Evolutionary conservation across 805 yeast species (phyloP), one percentile per base, ranked within the genome.

Genomic region (Metschnikowia arizonensis): DNA sequence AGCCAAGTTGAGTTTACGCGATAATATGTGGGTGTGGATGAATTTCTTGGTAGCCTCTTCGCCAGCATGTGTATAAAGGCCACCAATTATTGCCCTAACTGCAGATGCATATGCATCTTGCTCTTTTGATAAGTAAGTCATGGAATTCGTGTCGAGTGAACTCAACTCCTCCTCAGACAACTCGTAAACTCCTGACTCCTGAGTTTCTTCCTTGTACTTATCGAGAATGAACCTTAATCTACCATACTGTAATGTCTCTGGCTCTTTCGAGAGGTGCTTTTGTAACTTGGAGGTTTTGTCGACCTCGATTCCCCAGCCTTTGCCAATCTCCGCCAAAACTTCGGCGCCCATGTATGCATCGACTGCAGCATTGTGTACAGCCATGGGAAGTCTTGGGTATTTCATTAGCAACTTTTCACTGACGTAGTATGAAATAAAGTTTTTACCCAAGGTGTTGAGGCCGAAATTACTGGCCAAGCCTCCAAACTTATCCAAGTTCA

Each of bases 331-430:
- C 30, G 79, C 69, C 46, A 93, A 71, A 0, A 88, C 76, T 12
- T 73, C 76, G 29, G 79, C 77, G 3, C 91, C 86, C 59, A 85
- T 76, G 60, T 81, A 86, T 0, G 93, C 77, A 54, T 86, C 83
- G 7, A 85, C 82, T 0, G 95, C 87, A 5, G 82, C 80, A 55
- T 82, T 79, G 46, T 88, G 76, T 23, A 90, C 83, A 7, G 81
- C 77, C 50, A 84, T 76, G 14, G 99, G 99, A 41, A 93, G 74
- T 62, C 99, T 79, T 44, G 99, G 99, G 63, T 89, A 89, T 53
- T 77, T 80, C 41, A 82, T 65, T 56, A 88, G 68, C 48, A 91
- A 70, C 55, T 85, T 69, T 63, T 88, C 95, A 17, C 85, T 75
- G 3, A 82, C 84, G 58, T 87, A 84, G 63, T 82, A 88, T 10